phyloP scores from a whole-genome alignment of 2,329 filamentous ascomycete species.

The Botrytis fabae region DNA sequence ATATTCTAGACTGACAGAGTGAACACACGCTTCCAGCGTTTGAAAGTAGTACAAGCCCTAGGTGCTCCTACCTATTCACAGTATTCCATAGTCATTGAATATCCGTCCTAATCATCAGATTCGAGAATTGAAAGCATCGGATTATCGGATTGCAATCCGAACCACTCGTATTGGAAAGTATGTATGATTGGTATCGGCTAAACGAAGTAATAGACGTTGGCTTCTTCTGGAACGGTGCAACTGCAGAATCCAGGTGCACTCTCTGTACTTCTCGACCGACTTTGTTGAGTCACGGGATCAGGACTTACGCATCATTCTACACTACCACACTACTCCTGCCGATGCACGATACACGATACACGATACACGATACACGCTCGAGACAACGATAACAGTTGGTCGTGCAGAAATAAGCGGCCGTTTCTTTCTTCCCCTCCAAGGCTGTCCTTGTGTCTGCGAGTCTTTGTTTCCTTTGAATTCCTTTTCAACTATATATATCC shows the following conservation, averaged over 20 bases:
- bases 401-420: slow-evolving; percentile 14
- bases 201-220: not conserved
- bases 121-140: not conserved
- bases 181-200: not conserved
- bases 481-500: not conserved
- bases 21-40: not conserved
- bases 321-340: not conserved
- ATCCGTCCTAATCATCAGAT: not conserved
- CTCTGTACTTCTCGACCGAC: not conserved
- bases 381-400: slow-evolving; percentile 1
- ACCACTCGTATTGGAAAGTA: not conserved
- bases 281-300: not conserved
- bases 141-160: not conserved
- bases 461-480: not conserved
- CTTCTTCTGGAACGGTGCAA: slow-evolving; percentile 5
- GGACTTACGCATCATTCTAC: slow-evolving; percentile 5
- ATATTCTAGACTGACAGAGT: not conserved
- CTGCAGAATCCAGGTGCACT: not conserved
- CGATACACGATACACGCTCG: not conserved
- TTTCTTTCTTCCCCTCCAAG: not conserved
- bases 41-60: not conserved
- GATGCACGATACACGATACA: not conserved
- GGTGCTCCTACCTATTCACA: not conserved
- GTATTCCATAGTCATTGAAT: not conserved
- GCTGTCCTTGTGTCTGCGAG: not conserved